phyloP scores from a whole-genome alignment of 768 basidiomycete species.

The Dioszegia hungarica region DNA sequence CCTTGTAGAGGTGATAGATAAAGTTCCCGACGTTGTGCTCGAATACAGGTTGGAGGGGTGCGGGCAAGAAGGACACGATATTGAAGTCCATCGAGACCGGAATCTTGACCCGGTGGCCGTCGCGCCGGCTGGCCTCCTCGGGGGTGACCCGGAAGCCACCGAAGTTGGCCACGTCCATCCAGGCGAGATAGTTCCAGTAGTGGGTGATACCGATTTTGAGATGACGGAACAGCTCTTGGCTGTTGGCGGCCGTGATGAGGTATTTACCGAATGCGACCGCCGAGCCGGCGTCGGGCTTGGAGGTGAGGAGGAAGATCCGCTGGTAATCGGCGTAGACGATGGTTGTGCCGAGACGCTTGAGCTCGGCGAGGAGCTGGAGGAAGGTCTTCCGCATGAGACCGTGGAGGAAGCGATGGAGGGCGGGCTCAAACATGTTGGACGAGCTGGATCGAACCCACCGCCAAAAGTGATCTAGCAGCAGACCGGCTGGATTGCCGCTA shows the following conservation, averaged over 20 bases:
- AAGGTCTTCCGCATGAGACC: conserved; percentile 97
- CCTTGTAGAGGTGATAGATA: conserved; percentile 70
- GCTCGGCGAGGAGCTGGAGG: conserved; percentile 92
- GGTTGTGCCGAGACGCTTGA: conserved; percentile 86
- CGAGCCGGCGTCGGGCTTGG: conserved; percentile 84
- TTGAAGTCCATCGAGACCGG: conserved; percentile 76
- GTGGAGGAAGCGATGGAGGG: conserved; percentile 86
- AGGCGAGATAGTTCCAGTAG: conserved; percentile 89
- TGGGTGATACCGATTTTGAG: conserved; percentile 77
- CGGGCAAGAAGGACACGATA: conserved; percentile 80
- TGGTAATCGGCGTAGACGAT: conserved; percentile 93
- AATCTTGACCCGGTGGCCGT: conserved; percentile 25
- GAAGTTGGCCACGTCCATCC: conserved; percentile 92
- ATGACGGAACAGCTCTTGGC: conserved; percentile 92
- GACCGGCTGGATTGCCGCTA: conserved; percentile 55
- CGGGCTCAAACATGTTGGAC: conserved; percentile 84
- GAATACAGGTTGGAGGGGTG: conserved; percentile 73
- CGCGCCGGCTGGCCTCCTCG: conserved; percentile 27
- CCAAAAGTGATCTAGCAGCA: conserved; percentile 86
- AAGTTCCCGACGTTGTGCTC: conserved; percentile 68
- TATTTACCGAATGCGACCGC: conserved; percentile 95
- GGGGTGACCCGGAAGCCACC: conserved; percentile 71
- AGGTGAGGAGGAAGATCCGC: conserved; percentile 81
- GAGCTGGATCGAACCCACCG: conserved; percentile 85
- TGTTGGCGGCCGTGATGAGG: conserved; percentile 84